Evolutionary conservation across 805 yeast species (phyloP).

Genomic region (Sporopachydermia lactativora): DNA sequence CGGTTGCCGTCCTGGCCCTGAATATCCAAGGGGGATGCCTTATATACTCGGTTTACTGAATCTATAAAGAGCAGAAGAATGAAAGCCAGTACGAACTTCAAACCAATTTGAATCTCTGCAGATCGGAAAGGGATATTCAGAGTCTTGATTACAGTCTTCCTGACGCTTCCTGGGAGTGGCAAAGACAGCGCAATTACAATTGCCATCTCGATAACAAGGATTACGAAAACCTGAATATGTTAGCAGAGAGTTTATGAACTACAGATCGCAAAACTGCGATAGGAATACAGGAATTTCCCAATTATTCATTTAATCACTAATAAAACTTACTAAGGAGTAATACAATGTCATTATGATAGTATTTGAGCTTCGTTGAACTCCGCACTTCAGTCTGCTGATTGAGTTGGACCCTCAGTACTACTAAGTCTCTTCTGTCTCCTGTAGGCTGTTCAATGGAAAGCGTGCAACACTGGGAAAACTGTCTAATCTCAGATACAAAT

Average conservation of each 20-base stretch:
- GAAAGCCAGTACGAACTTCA: constrained; percentile 74
- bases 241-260: background rate
- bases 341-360: constrained; percentile 29
- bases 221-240: constrained; percentile 41
- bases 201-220: constrained; percentile 65
- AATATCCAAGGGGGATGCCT: constrained; percentile 29
- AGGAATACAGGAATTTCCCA: constrained; percentile 1
- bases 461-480: too few relatives aligned
- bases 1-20: constrained; percentile 36
- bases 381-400: too few relatives aligned
- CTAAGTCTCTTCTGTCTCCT: too few relatives aligned
- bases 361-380: too few relatives aligned
- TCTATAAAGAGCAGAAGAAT: constrained; percentile 76
- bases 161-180: constrained; percentile 67
- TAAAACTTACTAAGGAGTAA: constrained; percentile 22
- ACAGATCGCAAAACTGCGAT: constrained; percentile 1
- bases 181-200: constrained; percentile 68
- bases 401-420: too few relatives aligned
- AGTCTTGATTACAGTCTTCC: constrained; percentile 51
- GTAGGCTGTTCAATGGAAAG: too few relatives aligned
- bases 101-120: constrained; percentile 58
- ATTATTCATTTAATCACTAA: background rate
- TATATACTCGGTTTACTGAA: constrained; percentile 68
- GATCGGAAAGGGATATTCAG: constrained; percentile 57
- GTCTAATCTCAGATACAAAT: too few relatives aligned